Evolutionary conservation across 306 rosid genomes (phyloP), one percentile per base, ranked within the genome.

Genomic region (Trichosanthes cucumerina): DNA sequence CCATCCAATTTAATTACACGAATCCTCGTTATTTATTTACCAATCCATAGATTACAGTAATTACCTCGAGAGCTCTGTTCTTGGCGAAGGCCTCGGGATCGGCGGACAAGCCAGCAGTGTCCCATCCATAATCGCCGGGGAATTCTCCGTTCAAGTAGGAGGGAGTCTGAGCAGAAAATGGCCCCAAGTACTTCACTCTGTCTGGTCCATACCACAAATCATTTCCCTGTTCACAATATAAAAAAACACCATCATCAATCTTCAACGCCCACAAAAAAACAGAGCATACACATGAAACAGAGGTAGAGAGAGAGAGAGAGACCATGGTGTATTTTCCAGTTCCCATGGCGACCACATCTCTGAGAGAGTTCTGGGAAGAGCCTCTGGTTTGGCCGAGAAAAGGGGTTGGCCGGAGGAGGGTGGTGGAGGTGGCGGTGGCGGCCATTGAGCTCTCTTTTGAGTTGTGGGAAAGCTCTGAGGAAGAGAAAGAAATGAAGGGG

Each of bases 321-420:
- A 92, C 98, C 98, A 95, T 95, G 78, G 97, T 87, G 86, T 84
- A 88, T 84, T 85, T 95, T 3, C 84, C 85, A 64, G 90, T 78
- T 80, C 96, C 98, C 90, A 89, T 79, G 33, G 96, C 64, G 47
- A 88, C 96, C 78, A 83, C 89, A 89, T 95, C 97, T 80, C 86
- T 84, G 12, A 95, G 89, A 82, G 96, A 9, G 82, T 88, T 89
- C 26, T 83, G 56, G 39, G 71, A 82, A 41, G 89, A 3, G 46
- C 79, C 81, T 84, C 84, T 89, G 81, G 12, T 64, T 79, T 87
- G 97, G 38, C 96, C 98, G 23, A 93, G 90, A 78, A 93, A 93
- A 59, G 95, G 90, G 81, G 89, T 84, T 38, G 88, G 88, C 52
- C 91, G 91, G 50, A 88, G 90, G 76, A 89, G 89, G 59, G 90